Conservation (phyloP, 2,329 filamentous ascomycete species). For the Epichloe sylvatica region DNA sequence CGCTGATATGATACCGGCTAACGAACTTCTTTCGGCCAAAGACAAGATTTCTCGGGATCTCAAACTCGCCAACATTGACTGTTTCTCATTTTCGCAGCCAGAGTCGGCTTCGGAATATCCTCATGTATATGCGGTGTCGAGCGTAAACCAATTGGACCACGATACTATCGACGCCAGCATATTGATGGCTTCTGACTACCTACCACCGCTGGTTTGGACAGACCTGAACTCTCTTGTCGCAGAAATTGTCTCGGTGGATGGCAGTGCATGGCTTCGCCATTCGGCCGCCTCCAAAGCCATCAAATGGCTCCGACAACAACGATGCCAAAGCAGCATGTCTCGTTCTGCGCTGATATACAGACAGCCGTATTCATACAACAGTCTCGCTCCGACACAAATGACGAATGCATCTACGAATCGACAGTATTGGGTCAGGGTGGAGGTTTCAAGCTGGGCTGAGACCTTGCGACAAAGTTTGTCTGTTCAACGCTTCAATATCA, state of each 20-base stretch:
- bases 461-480: slow-evolving; percentile 22
- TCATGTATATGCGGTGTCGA: slow-evolving; percentile 64
- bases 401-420: slow-evolving; percentile 1
- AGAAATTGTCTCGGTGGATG: slow-evolving; percentile 63
- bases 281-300: slow-evolving; percentile 70
- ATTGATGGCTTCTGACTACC: slow-evolving; percentile 83
- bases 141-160: slow-evolving; percentile 52
- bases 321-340: slow-evolving; percentile 5
- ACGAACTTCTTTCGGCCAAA: slow-evolving; percentile 47
- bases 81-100: slow-evolving; percentile 49
- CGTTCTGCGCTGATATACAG: slow-evolving; percentile 4
- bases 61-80: slow-evolving; percentile 40
- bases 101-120: slow-evolving; percentile 15
- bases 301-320: slow-evolving; percentile 44
- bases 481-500: slow-evolving; percentile 16
- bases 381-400: background rate
- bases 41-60: slow-evolving; percentile 43
- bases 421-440: slow-evolving; percentile 19
- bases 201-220: slow-evolving; percentile 63
- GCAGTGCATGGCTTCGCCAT: slow-evolving; percentile 69
- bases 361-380: background rate
- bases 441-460: slow-evolving; percentile 24
- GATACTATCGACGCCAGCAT: slow-evolving; percentile 87
- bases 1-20: slow-evolving; percentile 51
- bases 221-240: slow-evolving; percentile 60